Evolutionary conservation across 2,329 filamentous ascomycete genomes (phyloP), one percentile per base, ranked within the genome.

Genomic region (Raffaelea arxii): DNA sequence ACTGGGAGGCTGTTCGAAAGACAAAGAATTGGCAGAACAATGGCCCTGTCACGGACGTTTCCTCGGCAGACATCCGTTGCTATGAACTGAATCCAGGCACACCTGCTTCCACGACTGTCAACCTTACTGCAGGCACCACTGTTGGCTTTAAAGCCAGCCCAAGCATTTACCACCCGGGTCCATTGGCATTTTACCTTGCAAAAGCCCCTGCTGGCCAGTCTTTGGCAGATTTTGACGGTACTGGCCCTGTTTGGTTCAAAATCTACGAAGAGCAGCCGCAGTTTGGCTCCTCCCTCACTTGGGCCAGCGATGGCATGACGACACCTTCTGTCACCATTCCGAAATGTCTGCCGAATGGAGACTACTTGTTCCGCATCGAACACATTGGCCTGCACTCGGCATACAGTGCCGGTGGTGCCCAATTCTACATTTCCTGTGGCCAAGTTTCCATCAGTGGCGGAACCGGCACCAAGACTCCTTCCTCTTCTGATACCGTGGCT

Each of bases 91-190:
- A 44, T 19, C 49, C 53, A 7, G 55, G 54, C 11, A 53, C 51
- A 23, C 49, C 47, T 6, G 52, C 58, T 2, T 56, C 58, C 6
- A 49, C 50, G n/a, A 65, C 63, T 3, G 59, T 56, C 36, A 62
- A 56, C 32, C 57, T 67, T 23, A 58, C 60, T 18, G 65, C 67
- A 16, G 67, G 67, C n/a, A 50, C 56, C n/a, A 55, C 56, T 4
- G 53, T 70, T 32, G 64, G 59, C 25, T 69, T 69, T 55, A 59
- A 60, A 21, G 61, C 65, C 14, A 61, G 58, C 52, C 58, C 62
- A 6, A 51, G 55, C 47, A 59, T 70, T 45, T 59, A 59, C 47
- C 65, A 67, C 53, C 65, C 64, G 3, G 65, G 65, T 0, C 63
- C 66, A 12, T 52, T 65, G 43, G 57, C 59, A 38, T 59, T 62